Conservation (phyloP, 768 basidiomycete species). For the Leccinum pellstonianum region DNA sequence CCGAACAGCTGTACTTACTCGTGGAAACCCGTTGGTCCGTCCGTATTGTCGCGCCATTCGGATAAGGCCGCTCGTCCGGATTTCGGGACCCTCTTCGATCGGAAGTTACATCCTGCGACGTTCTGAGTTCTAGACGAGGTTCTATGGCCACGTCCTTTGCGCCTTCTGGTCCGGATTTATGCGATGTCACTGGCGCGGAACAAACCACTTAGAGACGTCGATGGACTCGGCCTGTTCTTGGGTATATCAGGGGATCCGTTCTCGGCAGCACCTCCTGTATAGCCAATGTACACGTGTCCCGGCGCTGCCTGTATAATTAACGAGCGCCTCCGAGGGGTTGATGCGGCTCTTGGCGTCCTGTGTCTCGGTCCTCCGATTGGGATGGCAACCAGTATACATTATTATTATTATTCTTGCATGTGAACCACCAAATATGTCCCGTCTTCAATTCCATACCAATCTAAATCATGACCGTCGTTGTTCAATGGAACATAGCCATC, state of each 20-base stretch:
- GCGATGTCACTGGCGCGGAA: conserved; percentile 8
- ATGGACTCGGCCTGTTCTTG: conserved; percentile 2
- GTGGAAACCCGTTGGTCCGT: conserved; percentile 36
- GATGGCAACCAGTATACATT: neutral
- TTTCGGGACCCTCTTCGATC: conserved; percentile 21
- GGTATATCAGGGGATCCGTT: conserved; percentile 8
- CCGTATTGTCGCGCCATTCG: conserved; percentile 33
- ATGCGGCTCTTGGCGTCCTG: conserved; percentile 13
- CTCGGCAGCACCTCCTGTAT: conserved; percentile 1
- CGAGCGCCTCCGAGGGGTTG: conserved; percentile 8
- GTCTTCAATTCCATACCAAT: conserved; percentile 73
- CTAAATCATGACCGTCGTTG: conserved; percentile 52
- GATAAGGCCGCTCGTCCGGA: conserved; percentile 32
- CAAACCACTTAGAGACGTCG: neutral
- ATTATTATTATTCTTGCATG: conserved; percentile 17
- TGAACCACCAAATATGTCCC: conserved; percentile 37
- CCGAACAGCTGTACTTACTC: conserved; percentile 40
- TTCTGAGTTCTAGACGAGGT: conserved; percentile 22
- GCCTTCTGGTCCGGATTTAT: conserved; percentile 15
- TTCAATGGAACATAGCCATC: conserved; percentile 52
- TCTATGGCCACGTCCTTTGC: conserved; percentile 8
- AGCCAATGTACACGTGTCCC: conserved; percentile 18
- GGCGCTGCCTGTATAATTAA: conserved; percentile 5
- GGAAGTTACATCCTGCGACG: conserved; percentile 13
- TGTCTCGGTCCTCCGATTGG: conserved; percentile 4